Conservation (phyloP, 2,329 filamentous ascomycete genomes). For the Polychaeton citri region DNA sequence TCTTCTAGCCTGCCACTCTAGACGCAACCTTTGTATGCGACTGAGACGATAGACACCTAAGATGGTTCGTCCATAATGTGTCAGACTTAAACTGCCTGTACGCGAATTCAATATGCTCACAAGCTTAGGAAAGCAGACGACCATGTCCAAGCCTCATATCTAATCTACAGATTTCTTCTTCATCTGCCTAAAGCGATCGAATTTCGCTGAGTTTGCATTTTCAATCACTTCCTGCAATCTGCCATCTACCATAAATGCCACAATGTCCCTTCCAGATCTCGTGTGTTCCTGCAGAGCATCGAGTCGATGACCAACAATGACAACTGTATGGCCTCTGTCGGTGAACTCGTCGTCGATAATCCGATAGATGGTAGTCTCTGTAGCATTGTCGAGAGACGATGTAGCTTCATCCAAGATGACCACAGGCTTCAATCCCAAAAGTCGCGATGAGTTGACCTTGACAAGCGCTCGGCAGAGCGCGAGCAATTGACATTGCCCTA, state of each 20-base stretch:
- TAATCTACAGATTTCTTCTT: too few species aligned
- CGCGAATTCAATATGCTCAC: too few species aligned
- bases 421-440: neutral
- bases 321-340: slow-evolving; percentile 1
- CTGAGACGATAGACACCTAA: too few species aligned
- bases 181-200: too few species aligned
- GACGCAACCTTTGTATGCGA: too few species aligned
- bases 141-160: too few species aligned
- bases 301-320: neutral
- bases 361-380: slow-evolving; percentile 1
- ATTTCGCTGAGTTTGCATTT: neutral
- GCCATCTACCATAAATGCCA: neutral
- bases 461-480: slow-evolving; percentile 1
- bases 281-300: neutral
- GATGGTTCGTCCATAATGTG: too few species aligned
- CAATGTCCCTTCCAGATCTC: neutral
- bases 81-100: too few species aligned
- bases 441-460: neutral
- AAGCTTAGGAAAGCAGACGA: too few species aligned
- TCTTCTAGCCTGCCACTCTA: too few species aligned
- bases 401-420: slow-evolving; percentile 1
- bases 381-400: slow-evolving; percentile 1
- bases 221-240: neutral
- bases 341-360: slow-evolving; percentile 3
- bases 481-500: neutral